Evolutionary conservation across 108 stramenopile species (phyloP).

Genomic region (Nitzschia palea): DNA sequence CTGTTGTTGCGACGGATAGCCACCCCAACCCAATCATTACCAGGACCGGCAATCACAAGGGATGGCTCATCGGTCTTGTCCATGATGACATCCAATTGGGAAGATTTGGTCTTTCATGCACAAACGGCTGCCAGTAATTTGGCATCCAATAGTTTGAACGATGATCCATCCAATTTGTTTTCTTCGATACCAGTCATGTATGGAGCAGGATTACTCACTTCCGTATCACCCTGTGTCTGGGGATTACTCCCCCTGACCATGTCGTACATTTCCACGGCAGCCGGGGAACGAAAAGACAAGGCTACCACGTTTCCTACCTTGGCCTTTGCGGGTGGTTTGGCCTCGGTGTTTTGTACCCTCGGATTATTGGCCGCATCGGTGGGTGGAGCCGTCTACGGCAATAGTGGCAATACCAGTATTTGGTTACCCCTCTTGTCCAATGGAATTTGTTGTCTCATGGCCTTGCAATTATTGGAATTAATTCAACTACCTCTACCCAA

Average conservation of each 20-base stretch:
- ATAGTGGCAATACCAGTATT: slow-evolving; percentile 28
- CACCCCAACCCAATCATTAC: too few species aligned
- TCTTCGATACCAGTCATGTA: slow-evolving; percentile 66
- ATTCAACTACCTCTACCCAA: slow-evolving; percentile 60
- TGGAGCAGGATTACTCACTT: slow-evolving; percentile 71
- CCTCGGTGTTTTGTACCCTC: slow-evolving; percentile 70
- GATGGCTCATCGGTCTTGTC: too few species aligned
- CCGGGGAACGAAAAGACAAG: slow-evolving; percentile 62
- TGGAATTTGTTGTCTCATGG: slow-evolving; percentile 72
- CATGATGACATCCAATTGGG: slow-evolving; percentile 35
- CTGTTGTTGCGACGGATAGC: too few species aligned
- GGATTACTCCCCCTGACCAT: slow-evolving; percentile 78
- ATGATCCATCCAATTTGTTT: slow-evolving; percentile 45
- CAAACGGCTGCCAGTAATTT: slow-evolving; percentile 57
- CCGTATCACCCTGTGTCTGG: slow-evolving; percentile 76
- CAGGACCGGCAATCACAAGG: too few species aligned
- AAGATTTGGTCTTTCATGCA: slow-evolving; percentile 70
- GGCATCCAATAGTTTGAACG: slow-evolving; percentile 42
- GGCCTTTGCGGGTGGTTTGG: slow-evolving; percentile 63
- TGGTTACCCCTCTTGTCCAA: slow-evolving; percentile 52
- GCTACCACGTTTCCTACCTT: slow-evolving; percentile 60
- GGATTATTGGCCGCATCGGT: slow-evolving; percentile 67
- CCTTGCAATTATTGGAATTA: slow-evolving; percentile 72
- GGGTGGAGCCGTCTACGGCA: slow-evolving; percentile 76
- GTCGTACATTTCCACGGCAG: slow-evolving; percentile 67